A percentile compares a stretch with the other conserved stretches of the same genome.
These are phyloP conservation scores for Pichia nakasei DNA, from an alignment of 805 yeast species.

Conservation along the genomic window DNA sequence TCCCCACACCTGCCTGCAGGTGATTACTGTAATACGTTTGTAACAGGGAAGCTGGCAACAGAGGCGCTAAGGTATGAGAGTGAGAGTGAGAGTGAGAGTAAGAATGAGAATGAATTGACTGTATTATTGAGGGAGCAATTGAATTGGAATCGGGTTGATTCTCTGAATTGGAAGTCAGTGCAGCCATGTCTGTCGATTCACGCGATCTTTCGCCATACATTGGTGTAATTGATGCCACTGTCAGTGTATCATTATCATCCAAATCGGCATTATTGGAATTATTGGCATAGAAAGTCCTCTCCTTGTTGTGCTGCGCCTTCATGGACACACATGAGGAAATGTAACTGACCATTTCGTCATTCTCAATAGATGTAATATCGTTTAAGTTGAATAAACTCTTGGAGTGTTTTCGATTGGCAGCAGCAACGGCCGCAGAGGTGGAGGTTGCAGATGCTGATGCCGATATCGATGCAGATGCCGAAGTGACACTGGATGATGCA, in stretches of 20 bases:
- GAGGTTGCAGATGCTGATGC: too few relatives aligned
- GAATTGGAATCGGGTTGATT: too few relatives aligned
- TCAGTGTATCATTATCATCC: neutral
- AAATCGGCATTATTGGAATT: neutral
- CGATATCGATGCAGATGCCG: neutral
- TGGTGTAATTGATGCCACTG: conserved; percentile 1
- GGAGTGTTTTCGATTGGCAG: neutral
- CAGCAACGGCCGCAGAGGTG: too few relatives aligned
- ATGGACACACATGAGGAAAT: conserved; percentile 3
- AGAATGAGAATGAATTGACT: too few relatives aligned
- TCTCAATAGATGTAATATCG: conserved; percentile 2
- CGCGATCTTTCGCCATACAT: neutral
- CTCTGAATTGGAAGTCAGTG: too few relatives aligned
- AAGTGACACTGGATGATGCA: neutral
- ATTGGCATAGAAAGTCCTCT: conserved; percentile 2
- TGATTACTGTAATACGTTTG: neutral
- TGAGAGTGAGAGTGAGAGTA: too few relatives aligned
- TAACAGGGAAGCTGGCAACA: neutral
- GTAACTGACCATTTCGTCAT: conserved; percentile 3
- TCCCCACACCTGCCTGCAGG: neutral
- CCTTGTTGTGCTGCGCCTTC: conserved; percentile 1
- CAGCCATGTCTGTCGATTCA: too few relatives aligned
- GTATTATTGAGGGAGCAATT: too few relatives aligned
- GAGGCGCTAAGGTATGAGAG: too few relatives aligned
- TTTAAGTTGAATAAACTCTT: neutral